Evolutionary conservation across 768 basidiomycete genomes (phyloP).

Genomic region (Coprinopsis strossmayeri): DNA sequence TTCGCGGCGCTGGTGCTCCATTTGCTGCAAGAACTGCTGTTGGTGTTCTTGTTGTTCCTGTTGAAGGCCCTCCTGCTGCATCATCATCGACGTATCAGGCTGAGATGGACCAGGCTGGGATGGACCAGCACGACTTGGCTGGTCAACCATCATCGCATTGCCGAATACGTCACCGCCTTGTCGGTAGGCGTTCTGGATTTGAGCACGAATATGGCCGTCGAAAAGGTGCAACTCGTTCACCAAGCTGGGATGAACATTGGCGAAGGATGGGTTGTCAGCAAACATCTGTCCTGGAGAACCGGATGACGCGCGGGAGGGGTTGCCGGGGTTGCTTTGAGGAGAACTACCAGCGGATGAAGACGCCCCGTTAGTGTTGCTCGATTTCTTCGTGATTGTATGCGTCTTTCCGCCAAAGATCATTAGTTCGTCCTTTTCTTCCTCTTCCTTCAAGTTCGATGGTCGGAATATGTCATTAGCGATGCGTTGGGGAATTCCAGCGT

Average conservation of each 20-base stretch:
- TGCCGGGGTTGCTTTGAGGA: slow-evolving; percentile 3
- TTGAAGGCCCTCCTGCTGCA: slow-evolving; percentile 15
- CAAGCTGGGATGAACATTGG: slow-evolving; percentile 48
- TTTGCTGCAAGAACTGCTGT: slow-evolving; percentile 14
- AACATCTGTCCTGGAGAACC: slow-evolving; percentile 26
- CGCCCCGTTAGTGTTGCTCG: slow-evolving; percentile 5
- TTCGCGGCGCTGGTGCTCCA: slow-evolving; percentile 21
- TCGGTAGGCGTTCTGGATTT: slow-evolving; percentile 41
- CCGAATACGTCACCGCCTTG: slow-evolving; percentile 29
- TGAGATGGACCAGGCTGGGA: slow-evolving; percentile 16
- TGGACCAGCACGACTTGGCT: slow-evolving; percentile 10
- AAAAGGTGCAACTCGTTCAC: slow-evolving; percentile 51
- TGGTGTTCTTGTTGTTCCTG: slow-evolving; percentile 20
- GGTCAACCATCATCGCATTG: slow-evolving; percentile 22
- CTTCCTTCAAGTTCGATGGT: slow-evolving; percentile 27
- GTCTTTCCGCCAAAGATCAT: slow-evolving; percentile 75
- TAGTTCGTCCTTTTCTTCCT: slow-evolving; percentile 58
- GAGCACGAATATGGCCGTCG: slow-evolving; percentile 45
- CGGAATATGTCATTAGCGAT: slow-evolving; percentile 56
- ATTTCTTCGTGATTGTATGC: slow-evolving; percentile 51
- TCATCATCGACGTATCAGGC: slow-evolving; percentile 7
- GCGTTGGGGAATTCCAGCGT: slow-evolving; percentile 37
- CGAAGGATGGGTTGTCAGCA: slow-evolving; percentile 34
- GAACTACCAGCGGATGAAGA: slow-evolving; percentile 9
- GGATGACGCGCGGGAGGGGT: slow-evolving; percentile 20